Base-by-base conservation (phyloP, 352 stramenopile genomes). In the Halophytophthora batemanensis region DNA sequence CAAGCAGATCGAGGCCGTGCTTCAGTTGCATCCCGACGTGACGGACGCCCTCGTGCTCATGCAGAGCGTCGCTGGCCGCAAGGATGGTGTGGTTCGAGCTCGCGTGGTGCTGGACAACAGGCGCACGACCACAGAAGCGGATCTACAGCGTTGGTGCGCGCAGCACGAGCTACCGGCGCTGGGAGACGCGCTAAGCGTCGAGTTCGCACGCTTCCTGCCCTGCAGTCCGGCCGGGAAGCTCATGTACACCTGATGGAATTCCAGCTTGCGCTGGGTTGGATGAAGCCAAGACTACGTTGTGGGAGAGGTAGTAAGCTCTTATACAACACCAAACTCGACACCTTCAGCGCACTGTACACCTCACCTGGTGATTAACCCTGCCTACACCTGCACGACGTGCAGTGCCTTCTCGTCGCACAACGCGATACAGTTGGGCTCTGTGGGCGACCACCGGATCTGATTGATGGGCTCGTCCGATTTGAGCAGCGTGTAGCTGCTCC, bases 371-470 rank as follows among this genome's bases (percentile, higher is more conserved):
- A 44, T 44, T 33, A 23, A 43, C 28, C 21, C 6, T 14, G 14
- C 29, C 44, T 73, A 86, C 50, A 91, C 53, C 57, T 92, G 77
- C 21, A 98, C 77, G 57, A 99, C 95, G 67, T 99, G 96, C 22
- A 98, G 70, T 13, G 96, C 96, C 44, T 98, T 88, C 37, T 97
- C 78, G 61, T 98, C 98, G 12, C 80, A 92, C 38, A 99, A 86
- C 12, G 86, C 90, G 35, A 99, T 93, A 78, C 94, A 99, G 61
- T 98, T 96, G 13, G 95, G 82, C 53, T 98, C 90, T 17, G 82
- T 94, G 8, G 74, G 69, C 11, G 86, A 97, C 97, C 97, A 99
- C 15, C 80, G 72, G 47, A 93, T 84, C 55, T 93, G 82, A 53
- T 88, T 88, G 39, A 93, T 89, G 4, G 77, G 76, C 13, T 70